Conservation (phyloP, 176 grass and related monocot species). For the Lolium rigidum region DNA sequence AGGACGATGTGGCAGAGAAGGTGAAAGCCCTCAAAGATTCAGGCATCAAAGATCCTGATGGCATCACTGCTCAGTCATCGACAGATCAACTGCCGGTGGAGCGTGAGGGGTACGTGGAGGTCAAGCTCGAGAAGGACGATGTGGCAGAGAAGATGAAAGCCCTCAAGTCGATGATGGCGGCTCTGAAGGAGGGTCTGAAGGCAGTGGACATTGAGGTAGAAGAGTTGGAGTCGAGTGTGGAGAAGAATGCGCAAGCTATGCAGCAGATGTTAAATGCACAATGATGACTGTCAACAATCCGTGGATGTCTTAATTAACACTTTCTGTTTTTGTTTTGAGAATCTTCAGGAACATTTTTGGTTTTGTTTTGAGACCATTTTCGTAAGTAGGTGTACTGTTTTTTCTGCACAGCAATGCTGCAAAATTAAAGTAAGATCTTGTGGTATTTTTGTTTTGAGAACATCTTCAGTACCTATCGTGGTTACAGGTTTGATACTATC, state of each 20-base stretch:
- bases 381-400: neutral
- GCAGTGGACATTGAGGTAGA: slow-evolving; percentile 29
- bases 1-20: neutral
- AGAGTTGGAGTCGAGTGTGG: slow-evolving; percentile 25
- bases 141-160: slow-evolving; percentile 17
- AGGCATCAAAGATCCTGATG: neutral
- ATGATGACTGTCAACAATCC: slow-evolving; percentile 29
- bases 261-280: neutral
- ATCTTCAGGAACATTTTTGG: neutral
- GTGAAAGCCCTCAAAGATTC: slow-evolving; percentile 29
- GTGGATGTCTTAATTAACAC: neutral
- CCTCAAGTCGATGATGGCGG: slow-evolving; percentile 21
- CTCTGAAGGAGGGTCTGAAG: slow-evolving; percentile 1
- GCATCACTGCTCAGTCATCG: neutral
- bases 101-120: slow-evolving; percentile 17
- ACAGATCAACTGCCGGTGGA: neutral
- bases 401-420: neutral
- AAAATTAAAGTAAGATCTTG: neutral
- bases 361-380: neutral
- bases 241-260: neutral
- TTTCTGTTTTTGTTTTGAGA: neutral
- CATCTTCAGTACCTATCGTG: no score
- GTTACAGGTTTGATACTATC: no score
- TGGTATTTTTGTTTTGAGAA: no score
- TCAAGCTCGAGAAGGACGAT: neutral